These are phyloP conservation scores for Rhizopus stolonifer DNA, from an alignment of 371 early-diverging fungal genomes.

Conservation along the genomic window DNA sequence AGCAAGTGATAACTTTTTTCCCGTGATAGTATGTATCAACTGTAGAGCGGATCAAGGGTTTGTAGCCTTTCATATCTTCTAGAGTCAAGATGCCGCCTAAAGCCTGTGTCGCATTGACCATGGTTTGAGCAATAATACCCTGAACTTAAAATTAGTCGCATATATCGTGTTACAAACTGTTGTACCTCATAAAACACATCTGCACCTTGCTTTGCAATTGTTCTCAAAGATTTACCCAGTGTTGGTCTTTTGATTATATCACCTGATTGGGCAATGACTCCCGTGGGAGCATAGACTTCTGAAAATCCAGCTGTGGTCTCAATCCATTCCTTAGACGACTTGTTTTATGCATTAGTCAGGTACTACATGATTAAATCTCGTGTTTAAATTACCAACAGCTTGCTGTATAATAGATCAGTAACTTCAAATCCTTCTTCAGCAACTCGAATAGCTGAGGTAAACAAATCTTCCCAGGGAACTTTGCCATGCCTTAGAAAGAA, in stretches of 20 bases:
- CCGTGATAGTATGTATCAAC: constrained; percentile 77
- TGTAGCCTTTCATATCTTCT: constrained; percentile 79
- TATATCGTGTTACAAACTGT: not conserved
- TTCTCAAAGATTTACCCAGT: constrained; percentile 80
- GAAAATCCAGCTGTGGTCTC: constrained; percentile 41
- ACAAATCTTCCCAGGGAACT: constrained; percentile 84
- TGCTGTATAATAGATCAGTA: constrained; percentile 52
- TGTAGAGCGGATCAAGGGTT: constrained; percentile 57
- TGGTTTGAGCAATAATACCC: constrained; percentile 77
- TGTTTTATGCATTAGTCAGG: constrained; percentile 7
- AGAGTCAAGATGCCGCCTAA: constrained; percentile 82
- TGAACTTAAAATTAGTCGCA: constrained; percentile 3
- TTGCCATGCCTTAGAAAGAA: constrained; percentile 60
- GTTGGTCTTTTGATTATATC: constrained; percentile 73
- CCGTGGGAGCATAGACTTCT: constrained; percentile 71
- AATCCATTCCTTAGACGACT: constrained; percentile 36
- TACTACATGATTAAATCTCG: no score
- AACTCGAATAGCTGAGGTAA: constrained; percentile 79
- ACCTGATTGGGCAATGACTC: constrained; percentile 63
- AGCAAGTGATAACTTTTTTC: constrained; percentile 61
- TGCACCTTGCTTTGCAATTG: constrained; percentile 78
- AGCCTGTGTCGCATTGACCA: constrained; percentile 73
- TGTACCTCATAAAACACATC: constrained; percentile 80
- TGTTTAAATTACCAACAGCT: constrained; percentile 37
- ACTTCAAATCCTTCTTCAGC: constrained; percentile 83